These are phyloP conservation scores for Phylloboletellus chloephorus DNA, from an alignment of 1,284 basidiomycete species.

Conservation along the genomic window DNA sequence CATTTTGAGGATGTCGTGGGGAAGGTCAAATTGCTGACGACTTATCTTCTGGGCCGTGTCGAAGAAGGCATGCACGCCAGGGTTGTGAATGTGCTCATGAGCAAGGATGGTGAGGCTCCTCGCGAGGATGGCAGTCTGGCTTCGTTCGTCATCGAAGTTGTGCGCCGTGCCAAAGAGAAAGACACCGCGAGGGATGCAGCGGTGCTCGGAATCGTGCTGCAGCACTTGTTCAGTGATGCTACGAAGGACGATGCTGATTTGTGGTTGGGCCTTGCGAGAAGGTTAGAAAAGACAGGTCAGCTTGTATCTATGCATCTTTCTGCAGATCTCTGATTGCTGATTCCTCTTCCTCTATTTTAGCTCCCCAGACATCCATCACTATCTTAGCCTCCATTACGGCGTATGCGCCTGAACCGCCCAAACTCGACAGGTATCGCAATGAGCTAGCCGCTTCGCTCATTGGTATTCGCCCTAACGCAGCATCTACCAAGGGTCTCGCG, in stretches of 20 bases:
- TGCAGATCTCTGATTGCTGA: conserved; percentile 1
- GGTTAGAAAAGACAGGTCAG: conserved; percentile 55
- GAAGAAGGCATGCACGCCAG: conserved; percentile 31
- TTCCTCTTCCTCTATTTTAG: conserved; percentile 34
- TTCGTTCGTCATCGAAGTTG: conserved; percentile 40
- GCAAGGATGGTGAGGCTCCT: conserved; percentile 26
- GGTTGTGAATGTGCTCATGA: conserved; percentile 17
- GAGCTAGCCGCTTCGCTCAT: conserved; percentile 80
- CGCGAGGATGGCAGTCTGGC: conserved; percentile 31
- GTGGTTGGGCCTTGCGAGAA: conserved; percentile 70
- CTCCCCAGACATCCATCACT: conserved; percentile 60
- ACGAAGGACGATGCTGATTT: conserved; percentile 63
- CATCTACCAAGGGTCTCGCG: conserved; percentile 64
- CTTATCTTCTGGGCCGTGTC: conserved; percentile 59
- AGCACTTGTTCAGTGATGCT: conserved; percentile 55
- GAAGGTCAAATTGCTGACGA: conserved; percentile 55
- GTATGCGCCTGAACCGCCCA: conserved; percentile 62
- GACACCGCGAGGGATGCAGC: conserved; percentile 53
- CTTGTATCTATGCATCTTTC: not conserved
- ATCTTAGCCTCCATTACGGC: conserved; percentile 61
- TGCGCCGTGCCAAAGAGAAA: conserved; percentile 33
- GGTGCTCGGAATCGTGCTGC: conserved; percentile 56
- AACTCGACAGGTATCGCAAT: conserved; percentile 82
- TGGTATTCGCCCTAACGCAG: conserved; percentile 60
- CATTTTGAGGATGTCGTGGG: conserved; percentile 37